Percentiles rank a stretch among this genome's conserved stretches.
These are phyloP conservation scores for Hymenoscyphus occultus DNA, from an alignment of 2,329 filamentous ascomycete genomes.

Conservation along the genomic window DNA sequence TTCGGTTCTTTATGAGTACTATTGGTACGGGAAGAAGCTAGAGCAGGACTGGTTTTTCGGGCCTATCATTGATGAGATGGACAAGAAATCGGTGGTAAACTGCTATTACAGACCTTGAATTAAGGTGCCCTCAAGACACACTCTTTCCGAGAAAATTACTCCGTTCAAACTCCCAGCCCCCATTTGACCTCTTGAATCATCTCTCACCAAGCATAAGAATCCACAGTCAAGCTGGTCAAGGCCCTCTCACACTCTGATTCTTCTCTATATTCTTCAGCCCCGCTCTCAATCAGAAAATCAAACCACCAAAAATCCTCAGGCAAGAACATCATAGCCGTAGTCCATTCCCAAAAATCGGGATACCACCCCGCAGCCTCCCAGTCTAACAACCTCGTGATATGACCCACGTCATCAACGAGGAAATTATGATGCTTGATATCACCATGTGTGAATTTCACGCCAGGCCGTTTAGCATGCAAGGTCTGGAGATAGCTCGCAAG, in stretches of 20 bases:
- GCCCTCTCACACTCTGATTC: conserved; percentile 26
- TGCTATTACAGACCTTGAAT: too few relatives aligned
- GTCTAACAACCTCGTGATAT: conserved; percentile 44
- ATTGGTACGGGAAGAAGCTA: too few relatives aligned
- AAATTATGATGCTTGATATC: conserved; percentile 49
- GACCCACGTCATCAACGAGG: conserved; percentile 38
- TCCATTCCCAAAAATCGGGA: conserved; percentile 40
- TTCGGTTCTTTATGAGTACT: too few relatives aligned
- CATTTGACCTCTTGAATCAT: too few relatives aligned
- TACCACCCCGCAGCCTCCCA: conserved; percentile 50
- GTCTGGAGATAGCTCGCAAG: conserved; percentile 19
- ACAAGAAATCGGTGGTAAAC: too few relatives aligned
- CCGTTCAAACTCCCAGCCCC: too few relatives aligned
- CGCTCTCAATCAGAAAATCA: conserved; percentile 24
- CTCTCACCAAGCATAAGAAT: conserved; percentile 21
- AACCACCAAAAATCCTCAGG: conserved; percentile 25
- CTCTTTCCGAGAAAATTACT: too few relatives aligned
- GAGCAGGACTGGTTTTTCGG: too few relatives aligned
- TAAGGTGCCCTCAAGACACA: too few relatives aligned
- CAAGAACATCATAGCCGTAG: conserved; percentile 23
- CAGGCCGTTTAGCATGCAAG: conserved; percentile 16
- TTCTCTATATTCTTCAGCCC: conserved; percentile 20
- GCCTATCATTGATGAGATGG: too few relatives aligned
- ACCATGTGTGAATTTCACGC: conserved; percentile 45
- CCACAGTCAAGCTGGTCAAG: conserved; percentile 23